Evolutionary conservation across 352 stramenopile species (phyloP).

Genomic region (Thalassiosira mediterranea): DNA sequence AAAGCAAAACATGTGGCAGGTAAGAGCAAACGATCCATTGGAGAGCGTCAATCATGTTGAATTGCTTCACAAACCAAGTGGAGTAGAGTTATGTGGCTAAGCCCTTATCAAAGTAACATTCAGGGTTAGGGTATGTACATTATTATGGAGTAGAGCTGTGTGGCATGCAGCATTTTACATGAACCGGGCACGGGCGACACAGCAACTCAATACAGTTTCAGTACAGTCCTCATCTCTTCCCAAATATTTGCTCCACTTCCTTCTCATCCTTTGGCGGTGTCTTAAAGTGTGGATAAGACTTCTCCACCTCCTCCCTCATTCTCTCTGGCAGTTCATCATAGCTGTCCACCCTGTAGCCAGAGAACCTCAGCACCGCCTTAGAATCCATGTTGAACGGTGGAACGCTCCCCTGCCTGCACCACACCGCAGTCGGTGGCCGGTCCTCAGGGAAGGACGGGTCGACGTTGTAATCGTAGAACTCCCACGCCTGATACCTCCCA

Average conservation of each 20-base stretch:
- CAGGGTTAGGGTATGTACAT: too few species aligned
- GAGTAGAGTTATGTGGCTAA: too few species aligned
- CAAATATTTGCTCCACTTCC: constrained; percentile 33
- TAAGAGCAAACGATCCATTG: too few species aligned
- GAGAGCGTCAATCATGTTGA: too few species aligned
- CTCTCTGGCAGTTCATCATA: constrained; percentile 48
- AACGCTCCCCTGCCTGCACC: constrained; percentile 45
- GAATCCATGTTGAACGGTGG: constrained; percentile 49
- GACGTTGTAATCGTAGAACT: constrained; percentile 61
- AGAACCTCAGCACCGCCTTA: constrained; percentile 45
- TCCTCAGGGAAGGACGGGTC: constrained; percentile 38
- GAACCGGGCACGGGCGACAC: too few species aligned
- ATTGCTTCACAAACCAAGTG: too few species aligned
- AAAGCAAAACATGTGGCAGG: too few species aligned
- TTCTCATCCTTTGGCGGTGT: constrained; percentile 33
- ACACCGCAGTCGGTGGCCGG: constrained; percentile 36
- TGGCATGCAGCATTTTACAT: too few species aligned
- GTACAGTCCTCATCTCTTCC: constrained; percentile 12
- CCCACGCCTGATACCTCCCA: constrained; percentile 52
- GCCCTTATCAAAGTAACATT: neutral
- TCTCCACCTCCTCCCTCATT: constrained; percentile 39
- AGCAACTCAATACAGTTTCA: too few species aligned
- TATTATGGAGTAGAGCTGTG: too few species aligned
- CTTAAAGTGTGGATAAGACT: constrained; percentile 30
- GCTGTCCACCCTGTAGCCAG: constrained; percentile 34